Evolutionary conservation across 352 stramenopile genomes (phyloP), one percentile per base, ranked within the genome.

Genomic region (Phytopythium mirpurense): DNA sequence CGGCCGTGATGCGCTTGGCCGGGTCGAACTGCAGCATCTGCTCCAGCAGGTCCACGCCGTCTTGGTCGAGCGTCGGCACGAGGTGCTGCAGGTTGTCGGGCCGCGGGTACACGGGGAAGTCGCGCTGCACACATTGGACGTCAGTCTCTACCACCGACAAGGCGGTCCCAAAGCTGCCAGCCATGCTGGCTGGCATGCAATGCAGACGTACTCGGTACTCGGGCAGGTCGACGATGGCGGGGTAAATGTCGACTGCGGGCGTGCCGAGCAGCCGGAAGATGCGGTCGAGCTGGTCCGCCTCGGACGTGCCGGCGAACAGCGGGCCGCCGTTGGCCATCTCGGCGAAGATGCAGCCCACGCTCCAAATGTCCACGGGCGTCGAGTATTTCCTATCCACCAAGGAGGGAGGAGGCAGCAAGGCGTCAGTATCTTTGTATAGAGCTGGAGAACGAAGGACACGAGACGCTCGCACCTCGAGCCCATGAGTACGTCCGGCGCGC

Each of bases 321-420:
- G 97, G 97, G 37, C 80, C 76, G 26, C 82, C 79, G 59, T 95
- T 95, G 27, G 88, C 83, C 92, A 98, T 98, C 57, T 98, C 97
- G 24, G 96, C 97, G 72, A 99, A 99, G 61, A 99, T 99, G 86
- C 81, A 98, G 48, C 97, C 97, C 34, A 99, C 96, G 65, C 84
- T 98, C 97, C 97, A 99, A 57, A 99, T 98, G 72, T 99, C 97
- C 32, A 99, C 97, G 3, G 97, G 96, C 14, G 97, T 99, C 38
- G 93, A 98, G 70, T 99, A 99, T 68, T 98, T 98, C 51, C 83
- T 93, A 51, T 4, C 32, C 2, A n/a, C 29, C 5, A n/a, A 50
- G 23, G n/a, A n/a, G n/a, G n/a, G n/a, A n/a, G n/a, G n/a, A n/a
- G n/a, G n/a, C n/a, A n/a, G n/a, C n/a, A n/a, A n/a, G n/a, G n/a